Percentiles rank a stretch among this genome's conserved stretches.
These are phyloP conservation scores for Exophiala xenobiotica DNA, from an alignment of 2,329 filamentous ascomycete species.

Conservation along the genomic window DNA sequence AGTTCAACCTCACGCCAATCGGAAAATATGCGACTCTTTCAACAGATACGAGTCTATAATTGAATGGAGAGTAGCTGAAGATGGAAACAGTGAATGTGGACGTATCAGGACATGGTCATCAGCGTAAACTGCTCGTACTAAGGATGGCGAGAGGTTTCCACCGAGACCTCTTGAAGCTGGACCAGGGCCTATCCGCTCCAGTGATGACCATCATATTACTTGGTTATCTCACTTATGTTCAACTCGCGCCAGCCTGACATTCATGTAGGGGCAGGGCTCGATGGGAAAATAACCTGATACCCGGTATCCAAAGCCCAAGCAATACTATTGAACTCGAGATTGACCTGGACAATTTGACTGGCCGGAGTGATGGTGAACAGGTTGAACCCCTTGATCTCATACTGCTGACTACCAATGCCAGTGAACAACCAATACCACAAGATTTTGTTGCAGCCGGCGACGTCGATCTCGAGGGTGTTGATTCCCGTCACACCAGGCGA, in stretches of 20 bases:
- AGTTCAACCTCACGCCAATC: neutral
- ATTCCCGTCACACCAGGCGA: slow-evolving; percentile 20
- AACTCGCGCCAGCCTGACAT: neutral
- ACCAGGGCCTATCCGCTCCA: neutral
- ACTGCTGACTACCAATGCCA: slow-evolving; percentile 20
- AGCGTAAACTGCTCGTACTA: too few relatives aligned
- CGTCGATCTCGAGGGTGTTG: slow-evolving; percentile 24
- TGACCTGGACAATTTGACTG: slow-evolving; percentile 13
- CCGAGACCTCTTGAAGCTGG: too few relatives aligned
- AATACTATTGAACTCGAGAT: slow-evolving; percentile 28
- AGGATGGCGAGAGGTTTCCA: too few relatives aligned
- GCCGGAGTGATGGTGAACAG: slow-evolving; percentile 20
- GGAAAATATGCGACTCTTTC: neutral
- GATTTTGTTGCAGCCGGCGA: slow-evolving; percentile 23
- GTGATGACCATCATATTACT: neutral
- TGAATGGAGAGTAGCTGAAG: neutral
- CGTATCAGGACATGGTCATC: neutral
- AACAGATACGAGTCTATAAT: neutral
- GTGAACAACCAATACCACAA: slow-evolving; percentile 27
- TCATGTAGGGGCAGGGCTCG: neutral
- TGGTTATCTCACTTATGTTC: neutral
- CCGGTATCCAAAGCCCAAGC: slow-evolving; percentile 27
- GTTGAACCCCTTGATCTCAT: slow-evolving; percentile 28
- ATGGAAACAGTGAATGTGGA: neutral
- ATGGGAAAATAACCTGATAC: slow-evolving; percentile 23